These are phyloP conservation scores for Cinnamomum chago DNA, from an alignment of 164 flowering plant genomes.

Conservation along the genomic window DNA sequence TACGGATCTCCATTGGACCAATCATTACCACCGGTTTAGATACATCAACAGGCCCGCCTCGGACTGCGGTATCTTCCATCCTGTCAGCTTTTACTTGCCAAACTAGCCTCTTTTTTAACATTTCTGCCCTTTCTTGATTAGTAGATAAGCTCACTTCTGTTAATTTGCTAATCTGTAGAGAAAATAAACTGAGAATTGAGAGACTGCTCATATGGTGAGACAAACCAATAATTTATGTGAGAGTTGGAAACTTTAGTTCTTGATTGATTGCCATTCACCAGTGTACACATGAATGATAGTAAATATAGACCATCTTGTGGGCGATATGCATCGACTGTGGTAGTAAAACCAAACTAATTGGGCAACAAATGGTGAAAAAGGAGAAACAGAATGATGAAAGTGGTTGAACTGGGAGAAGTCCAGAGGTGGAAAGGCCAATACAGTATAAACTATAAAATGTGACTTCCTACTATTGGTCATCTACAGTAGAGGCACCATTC, in stretches of 20 bases:
- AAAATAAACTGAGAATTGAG: background rate
- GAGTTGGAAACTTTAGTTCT: too few relatives aligned
- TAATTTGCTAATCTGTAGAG: constrained; percentile 57
- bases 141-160: constrained; percentile 76
- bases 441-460: too few relatives aligned
- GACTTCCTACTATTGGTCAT: too few relatives aligned
- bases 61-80: constrained; percentile 24
- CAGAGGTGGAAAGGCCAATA: too few relatives aligned
- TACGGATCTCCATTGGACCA: constrained; percentile 88
- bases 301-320: background rate
- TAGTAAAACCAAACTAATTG: too few relatives aligned
- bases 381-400: too few relatives aligned
- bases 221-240: background rate
- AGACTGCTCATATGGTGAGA: background rate
- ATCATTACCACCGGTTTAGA: constrained; percentile 56
- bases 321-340: too few relatives aligned
- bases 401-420: too few relatives aligned
- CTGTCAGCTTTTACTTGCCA: constrained; percentile 64
- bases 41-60: constrained; percentile 75
- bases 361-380: too few relatives aligned
- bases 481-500: too few relatives aligned
- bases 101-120: constrained; percentile 71
- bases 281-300: background rate
- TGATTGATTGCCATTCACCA: background rate
- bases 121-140: constrained; percentile 73